These are phyloP conservation scores for Osmanthus fragrans DNA, from an alignment of 257 asterid species.

Conservation along the genomic window DNA sequence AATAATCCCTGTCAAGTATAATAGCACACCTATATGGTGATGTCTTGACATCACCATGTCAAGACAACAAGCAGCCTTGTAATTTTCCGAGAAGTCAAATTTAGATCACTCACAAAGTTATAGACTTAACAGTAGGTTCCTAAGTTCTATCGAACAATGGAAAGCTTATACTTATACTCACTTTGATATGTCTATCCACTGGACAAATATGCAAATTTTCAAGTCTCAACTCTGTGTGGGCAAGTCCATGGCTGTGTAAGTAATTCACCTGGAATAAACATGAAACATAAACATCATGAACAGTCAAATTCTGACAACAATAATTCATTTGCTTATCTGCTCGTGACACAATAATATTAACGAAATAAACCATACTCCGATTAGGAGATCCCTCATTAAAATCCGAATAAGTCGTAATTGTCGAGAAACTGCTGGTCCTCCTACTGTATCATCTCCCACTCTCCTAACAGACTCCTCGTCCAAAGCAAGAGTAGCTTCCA, in stretches of 20 bases:
- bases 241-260: conserved; percentile 95
- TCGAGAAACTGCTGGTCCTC: conserved; percentile 91
- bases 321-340: conserved; percentile 7
- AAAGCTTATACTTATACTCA: conserved; percentile 39
- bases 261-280: conserved; percentile 74
- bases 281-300: conserved; percentile 10
- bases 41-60: no score
- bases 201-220: conserved; percentile 93
- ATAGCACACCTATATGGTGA: no score
- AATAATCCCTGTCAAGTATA: conserved; percentile 15
- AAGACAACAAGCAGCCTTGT: background rate
- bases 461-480: conserved; percentile 85
- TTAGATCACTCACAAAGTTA: background rate
- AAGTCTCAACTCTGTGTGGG: conserved; percentile 88
- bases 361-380: conserved; percentile 63
- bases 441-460: conserved; percentile 88
- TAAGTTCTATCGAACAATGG: conserved; percentile 20
- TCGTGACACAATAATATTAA: conserved; percentile 9
- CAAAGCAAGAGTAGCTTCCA: conserved; percentile 91
- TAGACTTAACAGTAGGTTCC: conserved; percentile 8
- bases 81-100: background rate
- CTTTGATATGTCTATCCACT: conserved; percentile 87
- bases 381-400: conserved; percentile 89
- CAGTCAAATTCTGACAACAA: background rate
- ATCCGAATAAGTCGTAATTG: conserved; percentile 77